These are phyloP conservation scores for Penicillium odoratum DNA, from an alignment of 495 filamentous ascomycete species.

Conservation along the genomic window DNA sequence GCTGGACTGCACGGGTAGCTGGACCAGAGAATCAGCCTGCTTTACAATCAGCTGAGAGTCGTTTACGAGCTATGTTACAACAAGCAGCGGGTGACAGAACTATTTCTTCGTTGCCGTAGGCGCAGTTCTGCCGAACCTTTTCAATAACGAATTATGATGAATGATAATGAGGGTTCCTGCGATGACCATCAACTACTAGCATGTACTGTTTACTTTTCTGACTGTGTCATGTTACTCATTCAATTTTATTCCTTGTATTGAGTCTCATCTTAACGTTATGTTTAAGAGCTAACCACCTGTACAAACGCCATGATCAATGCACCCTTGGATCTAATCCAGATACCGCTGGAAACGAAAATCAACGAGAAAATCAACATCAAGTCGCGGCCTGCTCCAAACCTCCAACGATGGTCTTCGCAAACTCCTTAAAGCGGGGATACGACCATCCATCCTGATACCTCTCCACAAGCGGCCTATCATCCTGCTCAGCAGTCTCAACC, in stretches of 20 bases:
- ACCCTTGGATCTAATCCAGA: neutral
- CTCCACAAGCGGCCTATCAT: conserved; percentile 63
- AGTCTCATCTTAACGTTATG: neutral
- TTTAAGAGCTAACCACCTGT: too few species aligned
- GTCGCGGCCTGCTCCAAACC: conserved; percentile 36
- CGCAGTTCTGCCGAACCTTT: neutral
- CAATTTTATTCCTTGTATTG: neutral
- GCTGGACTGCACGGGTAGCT: conserved; percentile 23
- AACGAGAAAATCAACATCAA: neutral
- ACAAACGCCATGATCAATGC: conserved; percentile 15
- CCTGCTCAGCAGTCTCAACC: conserved; percentile 41
- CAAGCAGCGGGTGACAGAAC: conserved; percentile 12
- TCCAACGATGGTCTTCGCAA: conserved; percentile 56
- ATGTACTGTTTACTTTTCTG: neutral
- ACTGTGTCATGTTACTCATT: neutral
- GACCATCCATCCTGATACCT: conserved; percentile 81
- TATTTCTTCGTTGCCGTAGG: neutral
- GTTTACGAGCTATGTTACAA: conserved; percentile 41
- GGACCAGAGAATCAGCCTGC: conserved; percentile 17
- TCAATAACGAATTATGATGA: neutral
- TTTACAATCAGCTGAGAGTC: conserved; percentile 39
- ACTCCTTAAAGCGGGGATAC: conserved; percentile 66
- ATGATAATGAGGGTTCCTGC: conserved; percentile 16
- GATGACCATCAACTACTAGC: conserved; percentile 6
- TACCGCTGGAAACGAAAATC: conserved; percentile 1